phyloP scores from a whole-genome alignment of 2,329 filamentous ascomycete genomes.

The Colletotrichum graminicola region DNA sequence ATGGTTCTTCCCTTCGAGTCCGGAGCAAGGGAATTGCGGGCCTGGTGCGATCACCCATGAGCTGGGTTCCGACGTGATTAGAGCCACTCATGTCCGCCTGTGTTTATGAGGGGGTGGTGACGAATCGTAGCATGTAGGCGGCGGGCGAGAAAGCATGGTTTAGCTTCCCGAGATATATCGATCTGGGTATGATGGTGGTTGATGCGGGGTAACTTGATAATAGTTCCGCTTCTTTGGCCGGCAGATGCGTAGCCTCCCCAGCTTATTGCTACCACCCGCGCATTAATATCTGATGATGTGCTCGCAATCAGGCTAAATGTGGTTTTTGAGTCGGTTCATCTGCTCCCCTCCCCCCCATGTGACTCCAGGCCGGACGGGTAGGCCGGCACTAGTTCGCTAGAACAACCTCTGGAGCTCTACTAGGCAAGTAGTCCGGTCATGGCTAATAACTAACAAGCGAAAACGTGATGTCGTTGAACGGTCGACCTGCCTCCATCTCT shows the following conservation, averaged over 20 bases:
- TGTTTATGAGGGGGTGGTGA: neutral
- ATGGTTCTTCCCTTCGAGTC: slow-evolving; percentile 9
- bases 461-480: neutral
- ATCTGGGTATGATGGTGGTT: slow-evolving; percentile 2
- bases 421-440: neutral
- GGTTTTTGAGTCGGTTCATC: neutral
- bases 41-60: slow-evolving; percentile 20
- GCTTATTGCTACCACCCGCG: too few species aligned
- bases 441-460: neutral
- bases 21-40: slow-evolving; percentile 15
- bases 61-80: neutral
- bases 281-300: neutral
- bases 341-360: neutral
- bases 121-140: slow-evolving; percentile 17
- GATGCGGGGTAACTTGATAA: slow-evolving; percentile 33
- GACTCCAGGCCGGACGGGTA: slow-evolving; percentile 2
- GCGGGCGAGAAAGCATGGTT: neutral
- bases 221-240: slow-evolving; percentile 6
- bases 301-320: slow-evolving; percentile 32
- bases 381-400: neutral
- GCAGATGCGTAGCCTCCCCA: neutral
- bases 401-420: neutral
- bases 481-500: neutral
- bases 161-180: slow-evolving; percentile 13
- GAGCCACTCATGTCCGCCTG: neutral